These are phyloP conservation scores for Neurospora sp. DNA, from an alignment of 495 filamentous ascomycete genomes.

Conservation along the genomic window DNA sequence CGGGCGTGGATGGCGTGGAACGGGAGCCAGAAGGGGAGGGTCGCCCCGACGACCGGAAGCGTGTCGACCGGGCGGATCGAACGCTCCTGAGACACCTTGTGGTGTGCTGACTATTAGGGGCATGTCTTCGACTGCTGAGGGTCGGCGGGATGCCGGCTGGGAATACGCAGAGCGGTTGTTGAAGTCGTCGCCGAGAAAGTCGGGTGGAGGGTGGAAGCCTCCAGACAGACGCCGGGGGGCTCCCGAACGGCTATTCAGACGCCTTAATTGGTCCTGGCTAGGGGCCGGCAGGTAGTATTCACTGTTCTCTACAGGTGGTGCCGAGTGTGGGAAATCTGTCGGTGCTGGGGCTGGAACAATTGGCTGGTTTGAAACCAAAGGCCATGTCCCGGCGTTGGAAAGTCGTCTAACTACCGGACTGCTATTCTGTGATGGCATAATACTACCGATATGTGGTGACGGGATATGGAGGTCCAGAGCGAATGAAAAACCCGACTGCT, in stretches of 20 bases:
- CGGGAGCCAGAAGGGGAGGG: conserved; percentile 31
- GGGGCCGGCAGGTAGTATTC: conserved; percentile 22
- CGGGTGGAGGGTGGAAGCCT: conserved; percentile 22
- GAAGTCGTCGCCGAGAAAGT: conserved; percentile 16
- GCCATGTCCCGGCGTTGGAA: conserved; percentile 37
- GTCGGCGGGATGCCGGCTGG: conserved; percentile 6
- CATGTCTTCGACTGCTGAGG: conserved; percentile 21
- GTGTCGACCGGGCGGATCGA: conserved; percentile 26
- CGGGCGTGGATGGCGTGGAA: conserved; percentile 32
- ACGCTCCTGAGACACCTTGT: conserved; percentile 33
- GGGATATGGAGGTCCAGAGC: conserved; percentile 17
- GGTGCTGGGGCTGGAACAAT: conserved; percentile 5
- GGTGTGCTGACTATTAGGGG: conserved; percentile 42
- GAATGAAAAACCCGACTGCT: conserved; percentile 6
- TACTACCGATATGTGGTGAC: conserved; percentile 12
- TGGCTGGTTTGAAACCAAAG: conserved; percentile 19
- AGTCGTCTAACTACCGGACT: conserved; percentile 22
- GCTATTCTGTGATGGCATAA: not conserved
- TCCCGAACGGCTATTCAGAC: conserved; percentile 10
- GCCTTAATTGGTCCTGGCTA: conserved; percentile 19
- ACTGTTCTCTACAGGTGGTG: conserved; percentile 22
- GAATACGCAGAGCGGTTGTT: conserved; percentile 7
- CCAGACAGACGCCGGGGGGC: conserved; percentile 22
- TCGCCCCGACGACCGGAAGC: conserved; percentile 17
- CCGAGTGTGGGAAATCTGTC: conserved; percentile 32